A percentile compares a stretch with the other conserved stretches of the same genome.
Evolutionary conservation across 306 rosid genomes (phyloP).

Genomic region (Dryas drummondii): DNA sequence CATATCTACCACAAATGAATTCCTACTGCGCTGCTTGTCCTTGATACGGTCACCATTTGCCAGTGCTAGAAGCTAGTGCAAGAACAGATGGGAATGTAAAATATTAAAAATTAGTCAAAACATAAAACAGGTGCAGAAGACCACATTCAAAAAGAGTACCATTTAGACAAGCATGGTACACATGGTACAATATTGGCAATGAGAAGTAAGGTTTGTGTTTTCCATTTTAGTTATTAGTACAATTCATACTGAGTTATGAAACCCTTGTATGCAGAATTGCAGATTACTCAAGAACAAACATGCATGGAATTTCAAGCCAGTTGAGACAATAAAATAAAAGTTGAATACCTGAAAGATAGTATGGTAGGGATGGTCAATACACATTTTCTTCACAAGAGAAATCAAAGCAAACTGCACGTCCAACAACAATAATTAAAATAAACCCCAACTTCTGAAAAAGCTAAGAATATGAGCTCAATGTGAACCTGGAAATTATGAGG

Average conservation of each 20-base stretch:
- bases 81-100: constrained; percentile 19
- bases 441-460: constrained; percentile 3
- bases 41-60: constrained; percentile 93
- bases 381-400: constrained; percentile 94
- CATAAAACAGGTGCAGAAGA: background rate
- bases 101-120: constrained; percentile 1
- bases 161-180: background rate
- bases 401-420: constrained; percentile 81
- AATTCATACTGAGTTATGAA: background rate
- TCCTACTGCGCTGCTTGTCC: constrained; percentile 81
- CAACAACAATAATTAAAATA: constrained; percentile 20
- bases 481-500: constrained; percentile 78
- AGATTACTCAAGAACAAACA: background rate
- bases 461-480: constrained; percentile 14
- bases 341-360: constrained; percentile 80
- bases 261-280: background rate
- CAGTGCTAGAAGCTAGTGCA: constrained; percentile 71
- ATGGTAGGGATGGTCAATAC: constrained; percentile 92
- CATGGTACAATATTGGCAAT: background rate
- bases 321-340: constrained; percentile 11
- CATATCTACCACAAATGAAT: constrained; percentile 89
- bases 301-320: constrained; percentile 19
- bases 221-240: background rate
- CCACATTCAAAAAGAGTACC: constrained; percentile 3
- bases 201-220: background rate